Base-by-base conservation (phyloP, 768 basidiomycete species). In the Amanita exitialis region DNA sequence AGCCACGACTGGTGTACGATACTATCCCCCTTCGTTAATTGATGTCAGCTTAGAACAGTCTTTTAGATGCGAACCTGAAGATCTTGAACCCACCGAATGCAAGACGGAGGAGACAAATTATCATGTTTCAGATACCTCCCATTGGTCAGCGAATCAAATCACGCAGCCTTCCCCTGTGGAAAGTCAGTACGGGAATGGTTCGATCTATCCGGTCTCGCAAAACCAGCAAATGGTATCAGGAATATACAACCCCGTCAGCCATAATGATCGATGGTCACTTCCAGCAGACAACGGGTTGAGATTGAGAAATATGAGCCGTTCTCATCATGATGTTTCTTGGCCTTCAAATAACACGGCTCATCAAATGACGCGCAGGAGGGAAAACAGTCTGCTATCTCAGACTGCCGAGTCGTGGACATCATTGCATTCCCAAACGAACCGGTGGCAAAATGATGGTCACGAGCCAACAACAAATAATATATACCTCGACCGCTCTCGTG, bases 1-100 rank as follows among this genome's bases (percentile, higher is more conserved):
- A 79, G 50, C 71, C 77, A 20, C 70, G 80, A 52, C 78, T 86
- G 47, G 76, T 80, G 83, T 85, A 65, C 63, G 80, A 39, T 15
- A 32, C 20, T 49, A 44, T 28, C 9, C 32, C 41, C 47, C 30
- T 49, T 43, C 27, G 36, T 44, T n/a, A 16, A 34, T 48, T 38
- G 49, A 28, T 50, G 58, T 54, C 57, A n/a, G 41, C 43, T 57
- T 32, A 57, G 39, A n/a, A 20, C 35, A 13, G 32, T 32, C 13
- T 13, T 53, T 36, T 54, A 71, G 68, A 23, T 68, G 68, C 47
- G 74, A 74, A 53, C 61, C 69, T 16, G 77, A 78, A 58, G 74
- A 77, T 44, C 53, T 66, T 3, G 74, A 75, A 21, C 54, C 67
- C 3, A 57, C 72, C 2, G 75, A 75, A 28, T 73, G 72, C 61